Evolutionary conservation across 129 eudicot genomes (phyloP).

Genomic region (Erigeron canadensis): DNA sequence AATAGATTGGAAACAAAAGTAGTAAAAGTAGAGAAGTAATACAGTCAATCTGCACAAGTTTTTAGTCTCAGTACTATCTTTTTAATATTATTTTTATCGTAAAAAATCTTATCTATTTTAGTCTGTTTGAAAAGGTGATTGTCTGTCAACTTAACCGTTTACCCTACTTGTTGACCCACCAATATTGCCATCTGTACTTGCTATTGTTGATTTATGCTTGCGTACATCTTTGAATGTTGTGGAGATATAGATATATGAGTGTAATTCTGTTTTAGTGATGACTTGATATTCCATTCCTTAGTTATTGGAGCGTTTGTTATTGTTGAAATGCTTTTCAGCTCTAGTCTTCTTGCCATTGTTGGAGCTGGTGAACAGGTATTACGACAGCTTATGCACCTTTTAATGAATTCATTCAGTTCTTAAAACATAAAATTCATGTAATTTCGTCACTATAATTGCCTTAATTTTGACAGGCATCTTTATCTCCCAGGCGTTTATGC

Average conservation of each 20-base stretch:
- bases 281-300: conserved; percentile 25
- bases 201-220: not conserved
- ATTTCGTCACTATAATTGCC: conserved; percentile 15
- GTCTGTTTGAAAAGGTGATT: too few relatives aligned
- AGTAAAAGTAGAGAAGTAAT: too few relatives aligned
- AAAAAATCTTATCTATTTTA: too few relatives aligned
- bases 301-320: conserved; percentile 85
- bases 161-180: not conserved
- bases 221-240: not conserved
- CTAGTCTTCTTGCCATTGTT: conserved; percentile 85
- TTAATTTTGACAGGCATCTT: conserved; percentile 59
- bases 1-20: too few relatives aligned
- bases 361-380: conserved; percentile 99
- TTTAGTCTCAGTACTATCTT: too few relatives aligned
- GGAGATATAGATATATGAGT: conserved; percentile 1
- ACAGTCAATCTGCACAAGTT: too few relatives aligned
- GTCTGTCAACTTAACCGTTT: not conserved
- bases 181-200: not conserved
- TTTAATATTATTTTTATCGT: too few relatives aligned
- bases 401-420: conserved; percentile 12
- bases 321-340: conserved; percentile 90
- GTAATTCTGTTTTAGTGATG: not conserved
- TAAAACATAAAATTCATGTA: not conserved
- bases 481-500: conserved; percentile 96
- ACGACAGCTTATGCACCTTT: not conserved